Base-by-base conservation (phyloP, 2,329 filamentous ascomycete genomes). In the Hymenoscyphus scutula region DNA sequence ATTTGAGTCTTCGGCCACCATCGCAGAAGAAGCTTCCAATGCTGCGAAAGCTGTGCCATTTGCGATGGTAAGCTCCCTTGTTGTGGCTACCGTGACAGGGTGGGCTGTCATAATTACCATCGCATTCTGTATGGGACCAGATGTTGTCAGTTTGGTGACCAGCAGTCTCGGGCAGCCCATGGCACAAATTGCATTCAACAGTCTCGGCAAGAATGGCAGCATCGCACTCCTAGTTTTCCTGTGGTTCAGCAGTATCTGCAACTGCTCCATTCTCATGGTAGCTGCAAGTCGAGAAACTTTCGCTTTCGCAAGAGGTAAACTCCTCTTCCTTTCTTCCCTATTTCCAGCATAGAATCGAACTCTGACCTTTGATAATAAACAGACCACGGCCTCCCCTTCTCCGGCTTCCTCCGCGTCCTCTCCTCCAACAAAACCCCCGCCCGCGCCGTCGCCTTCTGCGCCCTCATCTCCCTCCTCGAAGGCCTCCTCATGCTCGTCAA, bases 91-190 rank as follows among this genome's bases (percentile, higher is more conserved):
- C 64, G 70, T 82, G 19, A 78, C 77, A 25, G 83, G 83, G 37
- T 85, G 79, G 74, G 75, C 84, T 30, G 84, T 83, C 74, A 84
- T 82, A 71, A 83, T 85, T 63, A 82, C 84, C 6, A 80, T 85
- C 53, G 80, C 78, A 62, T 85, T 84, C 72, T 81, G 78, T 74
- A 84, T 84, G 78, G 82, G 82, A 32, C 59, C 71, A 15, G 77
- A 84, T 69, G 75, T 78, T 0, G 64, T 71, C 23, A 72, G 73
- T 7, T 78, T 84, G 63, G 75, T 84, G 2, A 78, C 76, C 1
- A 79, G 76, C 8, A 74, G 76, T 38, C 78, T 83, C 59, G 77
- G 75, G 25, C 82, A 84, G 70, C 83, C 83, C 19, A 77, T 84
- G 15, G 81, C 79, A 2, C 82, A 85, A 65, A 82, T 86, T 70